Evolutionary conservation across 2,329 filamentous ascomycete genomes (phyloP), one percentile per base, ranked within the genome.

Genomic region (Cadophora malorum): DNA sequence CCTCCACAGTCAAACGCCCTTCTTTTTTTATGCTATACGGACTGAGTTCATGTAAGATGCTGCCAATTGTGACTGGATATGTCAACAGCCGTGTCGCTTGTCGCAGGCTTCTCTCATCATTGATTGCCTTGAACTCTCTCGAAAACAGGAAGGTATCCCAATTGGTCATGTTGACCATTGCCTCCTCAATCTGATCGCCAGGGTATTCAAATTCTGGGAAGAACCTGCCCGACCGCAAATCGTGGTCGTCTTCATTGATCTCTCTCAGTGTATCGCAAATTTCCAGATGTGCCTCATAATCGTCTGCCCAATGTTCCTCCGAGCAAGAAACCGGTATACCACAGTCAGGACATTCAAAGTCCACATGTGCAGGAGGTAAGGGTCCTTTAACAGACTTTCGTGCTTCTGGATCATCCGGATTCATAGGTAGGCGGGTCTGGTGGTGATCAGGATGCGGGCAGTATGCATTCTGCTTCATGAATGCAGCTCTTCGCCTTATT

Each of bases 131-230:
- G 76, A 96, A 98, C 75, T 97, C 91, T 76, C 96, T 86, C 3
- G 94, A 96, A 78, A 97, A 99, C 77, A 99, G 83, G 74, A 96
- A 93, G 0, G 96, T 98, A 79, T 99, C 96, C 96, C 96, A 99
- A 79, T 96, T 99, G 53, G 91, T 97, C 91, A 99, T 94, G 80
- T 99, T 99, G 73, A 97, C 88, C 72, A 96, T 85, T 41, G 94
- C 92, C 79, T 97, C 95, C 72, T 97, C 94, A 78, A 97, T 89
- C 81, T 97, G 94, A 65, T 90, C 85, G 16, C 91, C 92, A 0
- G 96, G 94, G 77, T 97, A 97, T 70, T 94, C 89, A 76, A 97
- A 98, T 79, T 99, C 96, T 16, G 92, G 90, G 80, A 99, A 99
- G 79, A 93, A 91, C 33, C 96, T 88, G 3, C 96, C 96, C 21